Evolutionary conservation across 2,329 filamentous ascomycete genomes (phyloP).

Genomic region (Cladosporium sp.): DNA sequence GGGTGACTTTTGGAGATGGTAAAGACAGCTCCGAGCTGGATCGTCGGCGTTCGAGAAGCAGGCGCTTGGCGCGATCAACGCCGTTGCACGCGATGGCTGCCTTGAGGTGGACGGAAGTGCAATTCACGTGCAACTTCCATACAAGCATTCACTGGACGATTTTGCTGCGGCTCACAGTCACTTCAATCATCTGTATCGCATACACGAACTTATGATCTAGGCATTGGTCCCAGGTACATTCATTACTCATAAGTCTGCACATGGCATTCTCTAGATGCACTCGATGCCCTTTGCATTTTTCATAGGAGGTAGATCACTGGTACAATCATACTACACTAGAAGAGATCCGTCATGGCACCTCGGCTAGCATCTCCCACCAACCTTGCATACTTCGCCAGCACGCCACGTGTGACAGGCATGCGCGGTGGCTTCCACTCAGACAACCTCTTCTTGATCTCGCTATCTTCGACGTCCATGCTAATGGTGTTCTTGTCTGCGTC

Average conservation of each 20-base stretch:
- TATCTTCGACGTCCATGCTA: slow-evolving; percentile 67
- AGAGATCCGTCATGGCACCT: slow-evolving; percentile 82
- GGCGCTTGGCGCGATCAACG: not conserved
- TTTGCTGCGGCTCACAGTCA: too few species aligned
- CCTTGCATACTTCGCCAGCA: slow-evolving; percentile 82
- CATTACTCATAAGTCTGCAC: too few species aligned
- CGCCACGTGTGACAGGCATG: slow-evolving; percentile 72
- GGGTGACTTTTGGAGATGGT: not conserved
- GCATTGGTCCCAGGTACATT: too few species aligned
- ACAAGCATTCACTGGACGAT: too few species aligned
- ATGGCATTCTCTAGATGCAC: too few species aligned
- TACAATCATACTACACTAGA: slow-evolving; percentile 32
- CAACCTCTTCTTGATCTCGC: slow-evolving; percentile 64
- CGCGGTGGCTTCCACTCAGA: slow-evolving; percentile 66
- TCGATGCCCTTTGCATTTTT: too few species aligned
- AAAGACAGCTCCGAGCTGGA: not conserved
- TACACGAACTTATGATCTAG: too few species aligned
- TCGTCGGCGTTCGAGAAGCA: not conserved
- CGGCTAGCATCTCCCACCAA: slow-evolving; percentile 89
- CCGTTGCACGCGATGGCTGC: too few species aligned
- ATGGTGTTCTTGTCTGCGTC: slow-evolving; percentile 72
- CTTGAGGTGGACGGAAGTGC: too few species aligned
- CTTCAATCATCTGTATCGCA: too few species aligned
- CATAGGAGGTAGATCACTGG: too few species aligned
- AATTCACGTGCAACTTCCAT: too few species aligned